Conservation (phyloP, 306 rosid genomes). For the Gastrolobium bilobum region DNA sequence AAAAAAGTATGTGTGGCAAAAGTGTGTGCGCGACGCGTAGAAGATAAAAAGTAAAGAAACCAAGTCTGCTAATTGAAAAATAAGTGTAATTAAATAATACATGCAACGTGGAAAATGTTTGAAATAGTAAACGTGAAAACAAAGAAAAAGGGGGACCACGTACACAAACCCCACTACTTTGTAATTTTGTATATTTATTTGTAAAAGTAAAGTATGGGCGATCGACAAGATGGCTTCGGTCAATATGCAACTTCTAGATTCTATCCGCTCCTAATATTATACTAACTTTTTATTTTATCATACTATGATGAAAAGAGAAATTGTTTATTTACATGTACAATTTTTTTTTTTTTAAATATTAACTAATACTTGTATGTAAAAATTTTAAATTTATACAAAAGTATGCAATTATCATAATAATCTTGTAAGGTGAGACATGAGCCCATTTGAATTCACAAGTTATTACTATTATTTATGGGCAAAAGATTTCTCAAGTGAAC, state of each 20-base stretch:
- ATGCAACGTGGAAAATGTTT: slow-evolving; percentile 73
- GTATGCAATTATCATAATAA: background rate
- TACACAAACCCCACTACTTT: background rate
- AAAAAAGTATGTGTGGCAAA: background rate
- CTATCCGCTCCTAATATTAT: background rate
- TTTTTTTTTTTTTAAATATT: background rate
- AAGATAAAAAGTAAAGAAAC: background rate
- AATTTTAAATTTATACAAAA: background rate
- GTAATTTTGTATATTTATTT: background rate
- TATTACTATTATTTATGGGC: background rate
- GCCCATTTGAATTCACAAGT: slow-evolving; percentile 20
- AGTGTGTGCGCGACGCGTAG: slow-evolving; percentile 34
- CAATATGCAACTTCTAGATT: slow-evolving; percentile 35
- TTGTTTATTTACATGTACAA: background rate
- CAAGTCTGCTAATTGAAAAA: background rate
- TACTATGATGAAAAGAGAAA: background rate
- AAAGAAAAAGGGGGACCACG: slow-evolving; percentile 34
- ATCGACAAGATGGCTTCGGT: background rate
- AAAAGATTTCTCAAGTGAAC: too few species aligned
- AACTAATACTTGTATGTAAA: background rate
- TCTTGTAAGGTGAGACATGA: slow-evolving; percentile 19
- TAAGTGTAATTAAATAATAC: background rate
- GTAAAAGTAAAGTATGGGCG: slow-evolving; percentile 4
- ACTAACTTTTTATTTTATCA: background rate
- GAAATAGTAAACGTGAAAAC: slow-evolving; percentile 35